phyloP scores from a whole-genome alignment of 345 rosid genomes.

The Gynandropsis gynandra region DNA sequence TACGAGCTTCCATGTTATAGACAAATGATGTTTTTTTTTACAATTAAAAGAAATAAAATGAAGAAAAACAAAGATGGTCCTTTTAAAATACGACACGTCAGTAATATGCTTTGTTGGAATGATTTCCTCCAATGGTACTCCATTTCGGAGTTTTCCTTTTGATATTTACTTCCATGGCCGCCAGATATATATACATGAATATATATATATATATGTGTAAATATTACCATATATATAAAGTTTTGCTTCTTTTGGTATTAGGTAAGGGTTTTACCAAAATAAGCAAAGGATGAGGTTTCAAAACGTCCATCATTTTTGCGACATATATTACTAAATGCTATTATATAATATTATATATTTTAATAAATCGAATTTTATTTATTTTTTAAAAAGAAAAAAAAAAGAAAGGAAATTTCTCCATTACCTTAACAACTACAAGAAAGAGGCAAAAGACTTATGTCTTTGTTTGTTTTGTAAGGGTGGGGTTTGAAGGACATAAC shows the following conservation, averaged over 20 bases:
- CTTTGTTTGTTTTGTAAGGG: slow-evolving; percentile 14
- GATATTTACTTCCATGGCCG: too few species aligned
- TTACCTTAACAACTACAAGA: too few species aligned
- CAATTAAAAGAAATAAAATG: too few species aligned
- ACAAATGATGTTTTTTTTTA: too few species aligned
- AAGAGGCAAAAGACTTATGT: slow-evolving; percentile 2
- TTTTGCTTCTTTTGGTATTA: slow-evolving; percentile 24
- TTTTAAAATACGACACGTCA: too few species aligned
- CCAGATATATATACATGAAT: slow-evolving; percentile 3
- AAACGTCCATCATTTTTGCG: slow-evolving; percentile 24
- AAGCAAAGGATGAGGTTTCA: slow-evolving; percentile 37
- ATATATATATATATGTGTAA: slow-evolving; percentile 23
- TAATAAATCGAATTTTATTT: not conserved
- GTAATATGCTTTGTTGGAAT: too few species aligned
- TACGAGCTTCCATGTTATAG: too few species aligned
- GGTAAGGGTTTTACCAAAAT: slow-evolving; percentile 38
- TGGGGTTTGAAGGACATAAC: too few species aligned
- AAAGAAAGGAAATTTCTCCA: not conserved
- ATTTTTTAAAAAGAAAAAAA: not conserved
- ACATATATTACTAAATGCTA: slow-evolving; percentile 20
- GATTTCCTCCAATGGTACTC: too few species aligned
- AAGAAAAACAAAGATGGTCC: too few species aligned
- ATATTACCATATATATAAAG: slow-evolving; percentile 18
- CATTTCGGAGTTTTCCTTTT: too few species aligned
- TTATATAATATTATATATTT: too few species aligned